phyloP scores from a whole-genome alignment of 257 asterid species.

The Nemophila menziesii region DNA sequence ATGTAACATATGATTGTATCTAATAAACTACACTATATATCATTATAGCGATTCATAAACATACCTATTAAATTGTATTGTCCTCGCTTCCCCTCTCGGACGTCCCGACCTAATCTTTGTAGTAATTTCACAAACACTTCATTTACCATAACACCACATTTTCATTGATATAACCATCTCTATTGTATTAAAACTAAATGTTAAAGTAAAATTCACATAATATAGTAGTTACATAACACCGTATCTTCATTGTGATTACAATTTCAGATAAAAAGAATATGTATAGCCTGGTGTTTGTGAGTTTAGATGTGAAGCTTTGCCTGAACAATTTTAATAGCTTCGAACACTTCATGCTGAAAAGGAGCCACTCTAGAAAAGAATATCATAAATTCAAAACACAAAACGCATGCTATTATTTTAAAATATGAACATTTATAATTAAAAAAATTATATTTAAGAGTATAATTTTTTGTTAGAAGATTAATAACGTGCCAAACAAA shows the following conservation, averaged over 20 bases:
- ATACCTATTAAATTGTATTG: conserved; percentile 73
- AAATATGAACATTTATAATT: background rate
- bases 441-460: no score
- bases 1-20: no score
- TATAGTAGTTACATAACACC: conserved; percentile 5
- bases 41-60: background rate
- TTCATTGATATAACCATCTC: no score
- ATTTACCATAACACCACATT: background rate
- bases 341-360: conserved; percentile 52
- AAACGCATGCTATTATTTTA: no score
- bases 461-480: conserved; percentile 5
- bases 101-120: conserved; percentile 83
- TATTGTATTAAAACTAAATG: no score
- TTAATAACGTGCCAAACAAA: conserved; percentile 78
- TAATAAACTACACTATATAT: background rate
- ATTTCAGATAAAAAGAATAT: no score
- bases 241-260: conserved; percentile 14
- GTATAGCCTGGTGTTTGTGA: background rate
- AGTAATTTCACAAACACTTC: conserved; percentile 8
- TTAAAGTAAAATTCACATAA: no score
- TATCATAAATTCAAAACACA: background rate
- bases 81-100: conserved; percentile 88
- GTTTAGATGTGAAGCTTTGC: conserved; percentile 15
- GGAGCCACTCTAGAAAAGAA: conserved; percentile 49
- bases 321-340: conserved; percentile 73